Evolutionary conservation across 805 yeast genomes (phyloP), one percentile per base, ranked within the genome.

Genomic region (Zygotorulaspora danielsina): DNA sequence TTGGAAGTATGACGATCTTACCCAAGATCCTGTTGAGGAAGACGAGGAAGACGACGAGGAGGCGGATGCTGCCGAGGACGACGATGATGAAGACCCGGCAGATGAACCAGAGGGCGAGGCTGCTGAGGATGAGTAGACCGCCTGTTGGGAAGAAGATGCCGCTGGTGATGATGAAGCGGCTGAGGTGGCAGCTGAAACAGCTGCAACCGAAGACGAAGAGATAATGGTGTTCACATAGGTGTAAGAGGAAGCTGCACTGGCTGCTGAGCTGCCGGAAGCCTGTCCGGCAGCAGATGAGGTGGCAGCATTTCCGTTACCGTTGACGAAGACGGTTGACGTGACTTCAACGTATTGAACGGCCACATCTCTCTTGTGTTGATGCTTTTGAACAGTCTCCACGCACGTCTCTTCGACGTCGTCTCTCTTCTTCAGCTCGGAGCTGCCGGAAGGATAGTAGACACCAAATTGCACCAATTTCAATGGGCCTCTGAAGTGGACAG

Each of bases 401-500:
- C 60, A 53, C 5, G 70, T 76, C 42, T 65, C 73, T 18, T 61
- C 68, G 7, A 57, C 66, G 12, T 44, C 61, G 27, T 62, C 71
- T 45, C 66, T 72, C 61, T 72, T 72, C 55, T 69, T 71, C 47
- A 67, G 62, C 50, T 68, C 61, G 28, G 71, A 54, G 30, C 70
- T 53, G n/a, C 72, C 50, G 18, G 75, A 59, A 48, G 86, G 89
- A 57, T 81, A 79, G 73, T 89, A 93, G 40, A 86, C 96, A 64
- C 89, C 97, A 59, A 93, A 87, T 51, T 75, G 71, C 44, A 65
- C 61, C 53, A 83, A 66, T 11, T 71, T 64, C 44, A 83, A 57
- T 7, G 93, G 93, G 32, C 93, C 93, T 65, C 93, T 73, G 59
- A 83, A 76, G 57, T 83, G 93, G 11, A 83, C 86, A 3, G 87